Evolutionary conservation across 2,329 filamentous ascomycete genomes (phyloP).

Genomic region (Emmonsiellopsis sp.): DNA sequence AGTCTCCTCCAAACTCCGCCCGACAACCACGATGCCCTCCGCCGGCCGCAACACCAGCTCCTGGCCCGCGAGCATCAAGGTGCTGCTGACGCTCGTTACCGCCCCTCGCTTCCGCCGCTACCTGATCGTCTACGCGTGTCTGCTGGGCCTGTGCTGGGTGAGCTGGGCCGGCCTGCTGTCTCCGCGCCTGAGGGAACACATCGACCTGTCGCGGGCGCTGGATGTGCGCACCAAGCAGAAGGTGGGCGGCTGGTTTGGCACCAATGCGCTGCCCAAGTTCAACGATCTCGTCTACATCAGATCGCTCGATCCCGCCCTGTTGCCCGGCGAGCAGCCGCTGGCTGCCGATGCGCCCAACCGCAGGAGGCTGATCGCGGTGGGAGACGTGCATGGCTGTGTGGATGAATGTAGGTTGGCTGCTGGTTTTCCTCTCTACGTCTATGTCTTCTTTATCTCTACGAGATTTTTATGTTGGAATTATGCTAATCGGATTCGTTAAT

Average conservation of each 20-base stretch:
- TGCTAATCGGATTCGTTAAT: slow-evolving; percentile 2
- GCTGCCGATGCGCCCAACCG: slow-evolving; percentile 19
- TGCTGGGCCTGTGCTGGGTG: slow-evolving; percentile 22
- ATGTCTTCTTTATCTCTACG: not conserved
- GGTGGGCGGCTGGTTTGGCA: slow-evolving; percentile 34
- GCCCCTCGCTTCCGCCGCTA: slow-evolving; percentile 35
- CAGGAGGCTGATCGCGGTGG: slow-evolving; percentile 66
- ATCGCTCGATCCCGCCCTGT: slow-evolving; percentile 37
- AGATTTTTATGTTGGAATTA: not conserved
- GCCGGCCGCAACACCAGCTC: slow-evolving; percentile 12
- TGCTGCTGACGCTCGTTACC: slow-evolving; percentile 23
- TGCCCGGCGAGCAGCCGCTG: slow-evolving; percentile 32
- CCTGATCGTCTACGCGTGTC: slow-evolving; percentile 23
- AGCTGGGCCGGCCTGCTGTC: slow-evolving; percentile 26
- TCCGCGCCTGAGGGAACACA: slow-evolving; percentile 24
- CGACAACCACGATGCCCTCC: slow-evolving; percentile 13
- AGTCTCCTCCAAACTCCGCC: not conserved
- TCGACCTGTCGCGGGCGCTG: slow-evolving; percentile 20
- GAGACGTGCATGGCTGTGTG: slow-evolving; percentile 87
- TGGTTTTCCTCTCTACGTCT: not conserved
- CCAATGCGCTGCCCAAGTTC: slow-evolving; percentile 39
- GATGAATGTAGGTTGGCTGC: slow-evolving; percentile 41
- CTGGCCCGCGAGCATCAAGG: slow-evolving; percentile 12
- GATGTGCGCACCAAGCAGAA: slow-evolving; percentile 19
- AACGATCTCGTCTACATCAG: slow-evolving; percentile 42